A percentile compares a stretch with the other conserved stretches of the same genome.
Conservation (phyloP, 2,329 filamentous ascomycete species). For the Calcarisporium arbuscula region DNA sequence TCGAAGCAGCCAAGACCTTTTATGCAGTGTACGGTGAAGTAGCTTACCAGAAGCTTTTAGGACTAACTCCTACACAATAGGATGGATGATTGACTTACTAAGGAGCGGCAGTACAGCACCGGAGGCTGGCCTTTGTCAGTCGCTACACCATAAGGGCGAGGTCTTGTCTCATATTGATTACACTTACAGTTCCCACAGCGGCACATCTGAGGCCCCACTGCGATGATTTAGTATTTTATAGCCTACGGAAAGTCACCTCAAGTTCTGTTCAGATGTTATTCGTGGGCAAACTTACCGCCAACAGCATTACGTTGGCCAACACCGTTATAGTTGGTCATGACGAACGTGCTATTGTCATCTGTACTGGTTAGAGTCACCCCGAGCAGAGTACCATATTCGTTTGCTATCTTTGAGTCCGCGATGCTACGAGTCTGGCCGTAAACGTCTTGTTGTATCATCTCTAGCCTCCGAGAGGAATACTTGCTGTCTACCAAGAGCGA, state of each 20-base stretch:
- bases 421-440: constrained; percentile 6
- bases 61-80: too few relatives aligned
- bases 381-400: constrained; percentile 6
- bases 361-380: constrained; percentile 6
- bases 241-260: background rate
- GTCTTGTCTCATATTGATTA: too few relatives aligned
- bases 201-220: background rate
- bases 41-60: too few relatives aligned
- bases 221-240: constrained; percentile 1
- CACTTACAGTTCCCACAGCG: constrained; percentile 5
- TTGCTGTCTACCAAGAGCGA: constrained; percentile 8
- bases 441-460: constrained; percentile 7
- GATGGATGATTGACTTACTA: constrained; percentile 5
- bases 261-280: background rate
- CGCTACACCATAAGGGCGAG: background rate
- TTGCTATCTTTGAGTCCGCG: constrained; percentile 2
- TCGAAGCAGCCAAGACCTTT: constrained; percentile 7
- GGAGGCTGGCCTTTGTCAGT: constrained; percentile 2
- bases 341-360: constrained; percentile 3
- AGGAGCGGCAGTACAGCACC: constrained; percentile 6
- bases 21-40: constrained; percentile 8
- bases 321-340: constrained; percentile 9
- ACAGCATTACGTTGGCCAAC: background rate
- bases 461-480: constrained; percentile 6
- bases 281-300: constrained; percentile 1